Percentiles rank a stretch among this genome's conserved stretches.
Conservation (phyloP, 768 basidiomycete genomes). For the Gymnopilus junonius region DNA sequence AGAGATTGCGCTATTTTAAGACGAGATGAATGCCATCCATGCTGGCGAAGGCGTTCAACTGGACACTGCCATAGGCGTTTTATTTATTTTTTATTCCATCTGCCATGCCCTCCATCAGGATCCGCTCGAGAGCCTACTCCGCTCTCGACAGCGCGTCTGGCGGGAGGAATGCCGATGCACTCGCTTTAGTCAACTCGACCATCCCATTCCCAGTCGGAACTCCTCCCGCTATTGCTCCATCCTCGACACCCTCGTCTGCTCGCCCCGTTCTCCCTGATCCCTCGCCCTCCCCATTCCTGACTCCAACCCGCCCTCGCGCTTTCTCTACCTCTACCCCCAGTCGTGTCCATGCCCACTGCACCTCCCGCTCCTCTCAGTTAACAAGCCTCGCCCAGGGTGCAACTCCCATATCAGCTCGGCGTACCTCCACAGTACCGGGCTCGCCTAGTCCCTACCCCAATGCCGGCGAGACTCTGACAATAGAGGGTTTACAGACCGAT, state of each 20-base stretch:
- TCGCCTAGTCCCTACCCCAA: constrained; percentile 13
- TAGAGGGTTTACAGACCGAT: constrained; percentile 47
- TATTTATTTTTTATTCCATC: background rate
- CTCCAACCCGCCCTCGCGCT: constrained; percentile 30
- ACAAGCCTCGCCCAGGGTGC: constrained; percentile 4
- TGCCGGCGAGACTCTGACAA: constrained; percentile 31
- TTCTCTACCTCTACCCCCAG: constrained; percentile 35
- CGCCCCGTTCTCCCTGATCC: background rate
- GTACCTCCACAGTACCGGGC: background rate
- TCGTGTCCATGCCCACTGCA: constrained; percentile 40
- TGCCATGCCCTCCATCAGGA: constrained; percentile 54
- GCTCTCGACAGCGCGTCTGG: constrained; percentile 13
- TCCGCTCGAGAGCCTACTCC: constrained; percentile 39
- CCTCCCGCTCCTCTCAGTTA: constrained; percentile 20
- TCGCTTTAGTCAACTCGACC: background rate
- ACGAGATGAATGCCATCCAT: too few species aligned
- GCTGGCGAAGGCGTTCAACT: background rate
- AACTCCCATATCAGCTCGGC: constrained; percentile 6
- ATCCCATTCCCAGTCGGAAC: background rate
- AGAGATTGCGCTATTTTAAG: constrained; percentile 3
- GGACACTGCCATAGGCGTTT: background rate
- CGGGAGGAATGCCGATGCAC: background rate
- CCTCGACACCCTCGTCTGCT: background rate
- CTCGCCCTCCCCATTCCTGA: constrained; percentile 5
- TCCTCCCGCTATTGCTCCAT: constrained; percentile 3